phyloP scores from a whole-genome alignment of 163 green algal species.

The Picocystis sp. region DNA sequence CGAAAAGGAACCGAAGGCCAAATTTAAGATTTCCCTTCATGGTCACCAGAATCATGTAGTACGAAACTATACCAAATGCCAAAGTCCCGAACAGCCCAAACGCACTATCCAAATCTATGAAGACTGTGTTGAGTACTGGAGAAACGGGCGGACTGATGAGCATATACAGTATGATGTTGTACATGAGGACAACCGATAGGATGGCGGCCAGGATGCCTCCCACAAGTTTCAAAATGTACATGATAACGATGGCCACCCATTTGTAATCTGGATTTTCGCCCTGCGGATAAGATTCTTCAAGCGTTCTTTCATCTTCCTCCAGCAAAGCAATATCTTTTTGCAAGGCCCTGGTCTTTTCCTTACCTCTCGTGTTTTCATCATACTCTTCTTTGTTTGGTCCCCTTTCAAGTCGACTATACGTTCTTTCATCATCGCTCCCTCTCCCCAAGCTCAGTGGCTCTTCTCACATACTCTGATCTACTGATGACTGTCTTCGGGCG shows the following conservation, averaged over 20 bases:
- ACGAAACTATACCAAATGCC: slow-evolving; percentile 79
- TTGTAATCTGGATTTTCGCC: slow-evolving; percentile 69
- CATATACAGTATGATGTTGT: slow-evolving; percentile 86
- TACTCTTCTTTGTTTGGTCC: slow-evolving; percentile 12
- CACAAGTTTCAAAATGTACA: slow-evolving; percentile 60
- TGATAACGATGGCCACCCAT: slow-evolving; percentile 76
- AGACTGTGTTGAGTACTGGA: slow-evolving; percentile 74
- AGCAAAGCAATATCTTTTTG: slow-evolving; percentile 59
- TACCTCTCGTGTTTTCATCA: slow-evolving; percentile 38
- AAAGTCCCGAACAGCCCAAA: slow-evolving; percentile 69
- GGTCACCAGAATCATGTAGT: slow-evolving; percentile 63
- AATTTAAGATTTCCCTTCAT: slow-evolving; percentile 43
- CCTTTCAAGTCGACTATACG: slow-evolving; percentile 24
- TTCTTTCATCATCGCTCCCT: slow-evolving; percentile 36
- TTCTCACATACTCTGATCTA: slow-evolving; percentile 72
- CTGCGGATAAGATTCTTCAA: slow-evolving; percentile 76
- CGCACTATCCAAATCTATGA: slow-evolving; percentile 25
- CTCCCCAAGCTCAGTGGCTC: slow-evolving; percentile 20
- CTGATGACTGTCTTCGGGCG: slow-evolving; percentile 63
- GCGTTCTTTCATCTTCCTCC: slow-evolving; percentile 70
- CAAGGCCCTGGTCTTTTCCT: slow-evolving; percentile 47
- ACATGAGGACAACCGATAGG: slow-evolving; percentile 62
- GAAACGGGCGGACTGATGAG: slow-evolving; percentile 57
- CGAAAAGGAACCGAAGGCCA: slow-evolving; percentile 73
- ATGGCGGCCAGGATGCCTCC: slow-evolving; percentile 45